These are phyloP conservation scores for Alternaria dauci DNA, from an alignment of 2,329 filamentous ascomycete species.

Conservation along the genomic window DNA sequence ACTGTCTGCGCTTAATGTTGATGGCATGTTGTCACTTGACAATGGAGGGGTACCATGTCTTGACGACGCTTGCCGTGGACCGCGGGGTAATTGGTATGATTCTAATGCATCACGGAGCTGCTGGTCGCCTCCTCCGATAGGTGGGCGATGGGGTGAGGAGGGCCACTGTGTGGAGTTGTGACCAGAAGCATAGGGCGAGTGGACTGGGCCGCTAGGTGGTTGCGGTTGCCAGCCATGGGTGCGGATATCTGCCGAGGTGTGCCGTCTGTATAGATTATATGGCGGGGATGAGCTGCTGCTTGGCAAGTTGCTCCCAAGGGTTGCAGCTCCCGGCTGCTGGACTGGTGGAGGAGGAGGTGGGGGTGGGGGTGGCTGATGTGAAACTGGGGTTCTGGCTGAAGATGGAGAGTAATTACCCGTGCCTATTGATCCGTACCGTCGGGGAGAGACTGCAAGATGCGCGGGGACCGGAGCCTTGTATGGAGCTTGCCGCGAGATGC, in stretches of 20 bases:
- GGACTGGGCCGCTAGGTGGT: constrained; percentile 56
- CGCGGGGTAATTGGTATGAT: constrained; percentile 71
- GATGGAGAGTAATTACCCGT: constrained; percentile 74
- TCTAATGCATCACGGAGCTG: constrained; percentile 72
- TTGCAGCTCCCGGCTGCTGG: constrained; percentile 68
- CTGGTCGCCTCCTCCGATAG: constrained; percentile 68
- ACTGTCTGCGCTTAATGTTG: constrained; percentile 61
- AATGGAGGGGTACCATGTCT: constrained; percentile 64
- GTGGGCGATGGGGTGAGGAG: constrained; percentile 66
- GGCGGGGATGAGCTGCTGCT: constrained; percentile 62
- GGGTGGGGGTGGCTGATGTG: constrained; percentile 64
- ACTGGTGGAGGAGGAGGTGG: constrained; percentile 63
- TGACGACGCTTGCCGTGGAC: constrained; percentile 58
- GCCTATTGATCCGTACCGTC: constrained; percentile 88
- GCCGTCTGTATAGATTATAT: constrained; percentile 78
- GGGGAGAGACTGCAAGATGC: constrained; percentile 79
- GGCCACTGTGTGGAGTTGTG: constrained; percentile 71
- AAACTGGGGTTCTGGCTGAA: constrained; percentile 75
- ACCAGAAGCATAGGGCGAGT: constrained; percentile 73
- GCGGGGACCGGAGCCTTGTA: constrained; percentile 82
- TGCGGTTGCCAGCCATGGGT: constrained; percentile 70
- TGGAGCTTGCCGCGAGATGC: constrained; percentile 65
- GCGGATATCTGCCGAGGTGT: constrained; percentile 95
- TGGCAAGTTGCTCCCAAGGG: constrained; percentile 47
- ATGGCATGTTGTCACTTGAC: constrained; percentile 58